Evolutionary conservation across 2,329 filamentous ascomycete species (phyloP).

Genomic region (Cladosporium sp.): DNA sequence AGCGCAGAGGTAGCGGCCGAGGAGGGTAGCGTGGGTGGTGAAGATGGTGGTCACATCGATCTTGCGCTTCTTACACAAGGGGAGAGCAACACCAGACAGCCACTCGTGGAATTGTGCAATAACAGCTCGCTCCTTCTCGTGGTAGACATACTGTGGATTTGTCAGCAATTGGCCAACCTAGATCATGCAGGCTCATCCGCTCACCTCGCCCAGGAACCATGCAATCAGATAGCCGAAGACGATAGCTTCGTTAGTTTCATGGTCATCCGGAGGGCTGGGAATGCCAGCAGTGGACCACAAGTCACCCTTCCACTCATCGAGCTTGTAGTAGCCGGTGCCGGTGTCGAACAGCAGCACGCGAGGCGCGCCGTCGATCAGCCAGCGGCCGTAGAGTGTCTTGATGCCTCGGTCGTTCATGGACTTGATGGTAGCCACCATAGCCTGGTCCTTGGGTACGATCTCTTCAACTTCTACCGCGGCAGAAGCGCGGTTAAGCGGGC

Average conservation of each 20-base stretch:
- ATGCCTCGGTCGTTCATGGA: conserved; percentile 92
- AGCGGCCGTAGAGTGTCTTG: conserved; percentile 84
- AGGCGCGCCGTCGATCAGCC: conserved; percentile 95
- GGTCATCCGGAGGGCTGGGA: conserved; percentile 83
- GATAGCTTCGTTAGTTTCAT: conserved; percentile 95
- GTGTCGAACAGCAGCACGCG: conserved; percentile 92
- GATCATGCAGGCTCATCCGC: background rate
- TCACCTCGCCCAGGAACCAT: conserved; percentile 95
- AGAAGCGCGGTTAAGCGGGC: conserved; percentile 84
- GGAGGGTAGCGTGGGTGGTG: conserved; percentile 91
- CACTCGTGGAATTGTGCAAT: conserved; percentile 99
- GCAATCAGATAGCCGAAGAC: conserved; percentile 96
- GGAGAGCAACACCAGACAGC: conserved; percentile 89
- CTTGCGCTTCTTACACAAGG: conserved; percentile 83
- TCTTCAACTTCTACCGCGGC: conserved; percentile 97
- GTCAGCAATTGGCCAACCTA: conserved; percentile 13
- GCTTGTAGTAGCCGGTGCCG: conserved; percentile 79
- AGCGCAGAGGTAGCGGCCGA: conserved; percentile 92
- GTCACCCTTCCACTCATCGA: conserved; percentile 96
- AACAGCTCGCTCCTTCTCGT: conserved; percentile 85
- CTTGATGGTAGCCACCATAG: conserved; percentile 74
- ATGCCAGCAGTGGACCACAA: conserved; percentile 90
- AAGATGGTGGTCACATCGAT: conserved; percentile 98
- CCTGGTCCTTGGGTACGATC: conserved; percentile 74
- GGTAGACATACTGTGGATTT: conserved; percentile 69